A percentile compares a stretch with the other conserved stretches of the same genome.
These are phyloP conservation scores for Furcasterigmium furcatum DNA, from an alignment of 2,329 filamentous ascomycete species.

Conservation along the genomic window DNA sequence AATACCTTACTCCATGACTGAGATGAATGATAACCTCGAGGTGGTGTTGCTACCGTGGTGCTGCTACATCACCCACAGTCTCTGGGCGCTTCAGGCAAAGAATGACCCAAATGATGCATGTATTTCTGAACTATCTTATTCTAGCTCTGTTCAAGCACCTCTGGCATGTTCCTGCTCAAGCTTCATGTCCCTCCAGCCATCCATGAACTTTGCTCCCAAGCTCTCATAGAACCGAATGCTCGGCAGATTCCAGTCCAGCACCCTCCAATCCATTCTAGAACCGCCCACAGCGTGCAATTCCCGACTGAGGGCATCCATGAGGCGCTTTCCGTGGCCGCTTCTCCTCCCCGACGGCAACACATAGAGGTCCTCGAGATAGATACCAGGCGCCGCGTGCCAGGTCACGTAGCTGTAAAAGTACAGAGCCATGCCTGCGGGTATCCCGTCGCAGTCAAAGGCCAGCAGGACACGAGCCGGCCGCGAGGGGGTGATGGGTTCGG, in stretches of 20 bases:
- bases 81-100: too few species aligned
- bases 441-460: background rate
- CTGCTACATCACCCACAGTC: too few species aligned
- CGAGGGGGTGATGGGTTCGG: too few species aligned
- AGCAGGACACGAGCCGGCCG: too few species aligned
- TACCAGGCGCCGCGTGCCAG: slow-evolving; percentile 81
- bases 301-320: slow-evolving; percentile 74
- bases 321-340: slow-evolving; percentile 77
- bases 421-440: slow-evolving; percentile 66
- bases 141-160: too few species aligned
- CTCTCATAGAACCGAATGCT: slow-evolving; percentile 83
- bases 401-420: slow-evolving; percentile 97
- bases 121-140: too few species aligned
- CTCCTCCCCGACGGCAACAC: slow-evolving; percentile 61
- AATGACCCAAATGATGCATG: too few species aligned
- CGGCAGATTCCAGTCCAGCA: slow-evolving; percentile 89
- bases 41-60: too few species aligned
- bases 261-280: slow-evolving; percentile 81
- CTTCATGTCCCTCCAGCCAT: slow-evolving; percentile 50
- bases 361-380: slow-evolving; percentile 97
- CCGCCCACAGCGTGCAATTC: slow-evolving; percentile 73
- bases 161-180: background rate
- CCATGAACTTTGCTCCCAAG: slow-evolving; percentile 63
- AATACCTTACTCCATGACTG: too few species aligned
- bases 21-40: too few species aligned